Percentiles rank a stretch among this genome's conserved stretches.
Evolutionary conservation across 2,329 filamentous ascomycete genomes (phyloP).

Genomic region (Phoma sp.): DNA sequence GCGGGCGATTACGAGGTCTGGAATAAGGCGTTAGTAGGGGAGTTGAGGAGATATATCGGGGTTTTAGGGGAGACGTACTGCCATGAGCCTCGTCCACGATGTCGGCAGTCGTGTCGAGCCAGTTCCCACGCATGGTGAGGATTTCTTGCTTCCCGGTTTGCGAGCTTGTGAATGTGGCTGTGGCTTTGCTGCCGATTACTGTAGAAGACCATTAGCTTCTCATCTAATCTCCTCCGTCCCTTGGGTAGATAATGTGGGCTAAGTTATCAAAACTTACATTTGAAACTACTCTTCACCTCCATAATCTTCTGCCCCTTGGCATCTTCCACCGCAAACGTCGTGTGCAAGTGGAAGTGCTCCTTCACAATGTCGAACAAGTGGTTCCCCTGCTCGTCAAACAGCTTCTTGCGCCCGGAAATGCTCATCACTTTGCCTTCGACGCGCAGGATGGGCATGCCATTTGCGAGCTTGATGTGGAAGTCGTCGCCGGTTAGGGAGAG

Average conservation of each 20-base stretch:
- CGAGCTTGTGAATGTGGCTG: constrained; percentile 57
- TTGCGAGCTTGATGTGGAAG: constrained; percentile 65
- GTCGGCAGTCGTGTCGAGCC: constrained; percentile 62
- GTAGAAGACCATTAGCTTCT: too few relatives aligned
- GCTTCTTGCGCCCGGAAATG: constrained; percentile 61
- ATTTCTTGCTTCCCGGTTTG: constrained; percentile 32
- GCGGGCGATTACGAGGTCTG: constrained; percentile 58
- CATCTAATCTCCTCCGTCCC: too few relatives aligned
- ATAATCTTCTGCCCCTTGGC: constrained; percentile 56
- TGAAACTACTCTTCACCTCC: constrained; percentile 62
- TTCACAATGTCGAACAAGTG: constrained; percentile 66
- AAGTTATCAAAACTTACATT: too few relatives aligned
- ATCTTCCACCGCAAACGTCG: constrained; percentile 59
- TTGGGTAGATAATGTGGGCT: too few relatives aligned
- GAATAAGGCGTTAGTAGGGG: not conserved
- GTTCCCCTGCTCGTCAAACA: constrained; percentile 60
- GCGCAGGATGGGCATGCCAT: constrained; percentile 61
- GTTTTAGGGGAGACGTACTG: constrained; percentile 18
- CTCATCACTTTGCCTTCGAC: constrained; percentile 62
- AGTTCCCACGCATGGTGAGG: constrained; percentile 65
- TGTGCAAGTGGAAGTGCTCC: constrained; percentile 58
- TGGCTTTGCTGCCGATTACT: constrained; percentile 62
- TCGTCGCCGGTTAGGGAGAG: constrained; percentile 67
- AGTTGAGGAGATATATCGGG: not conserved
- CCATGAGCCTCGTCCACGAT: constrained; percentile 59